Base-by-base conservation (phyloP, 2,329 filamentous ascomycete genomes). In the Scleromitrula shiraiana region DNA sequence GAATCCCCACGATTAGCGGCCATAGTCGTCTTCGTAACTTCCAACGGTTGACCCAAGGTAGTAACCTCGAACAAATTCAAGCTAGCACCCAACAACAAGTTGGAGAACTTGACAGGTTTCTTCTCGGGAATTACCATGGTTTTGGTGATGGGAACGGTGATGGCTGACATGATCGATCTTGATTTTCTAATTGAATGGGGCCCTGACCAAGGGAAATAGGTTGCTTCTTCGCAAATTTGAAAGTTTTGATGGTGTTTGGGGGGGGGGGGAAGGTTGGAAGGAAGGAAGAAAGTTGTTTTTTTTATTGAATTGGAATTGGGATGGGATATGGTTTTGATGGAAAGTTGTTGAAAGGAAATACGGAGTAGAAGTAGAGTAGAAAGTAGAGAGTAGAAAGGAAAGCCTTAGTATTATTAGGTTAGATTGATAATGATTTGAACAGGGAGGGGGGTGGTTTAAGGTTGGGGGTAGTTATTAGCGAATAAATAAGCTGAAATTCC, bases 41-140 rank as follows among this genome's bases (percentile, higher is more conserved):
- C 93, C 69, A 98, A 79, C 59, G 93, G 93, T 80, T 94, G 77
- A 58, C 73, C 72, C 57, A 77, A 69, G 50, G 76, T 77, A 56
- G 75, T 79, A 66, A 85, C 76, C 52, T 64, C 62, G 54, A 64
- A 65, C 56, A 65, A 54, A 51, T 64, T 65, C 49, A 65, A 54
- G 29, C 60, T 57, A 45, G 63, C 63, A 50, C 64, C 62, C 51
- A 65, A 81, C 65, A 98, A 76, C 79, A 98, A 71, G 75, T 98
- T 98, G 76, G 89, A 95, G 79, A 97, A 97, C 82, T 96, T 97
- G 80, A 98, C 80, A 59, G 93, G 93, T 82, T 97, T 97, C 86
- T 97, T 97, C 84, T 96, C 90, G 69, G 67, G 72, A 70, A 69
- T 70, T 65, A 66, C 71, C 67, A 67, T 69, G 58, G 70, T 68